A percentile compares a stretch with the other conserved stretches of the same genome.
Evolutionary conservation across 192 early-diverging fungal genomes (phyloP).

Genomic region (Piromyces finnis): DNA sequence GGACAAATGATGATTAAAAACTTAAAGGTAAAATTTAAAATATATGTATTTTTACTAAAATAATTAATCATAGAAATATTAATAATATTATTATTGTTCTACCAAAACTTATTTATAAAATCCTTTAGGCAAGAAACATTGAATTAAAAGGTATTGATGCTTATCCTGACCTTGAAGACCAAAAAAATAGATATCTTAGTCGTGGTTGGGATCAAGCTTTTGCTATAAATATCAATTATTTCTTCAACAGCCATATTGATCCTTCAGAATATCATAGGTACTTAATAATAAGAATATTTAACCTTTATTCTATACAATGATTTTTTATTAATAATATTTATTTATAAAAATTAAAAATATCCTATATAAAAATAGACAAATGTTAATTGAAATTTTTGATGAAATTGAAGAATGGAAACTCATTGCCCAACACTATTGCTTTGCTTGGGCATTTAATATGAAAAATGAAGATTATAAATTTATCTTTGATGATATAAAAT

Average conservation of each 20-base stretch:
- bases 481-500: background rate
- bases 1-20: conserved; percentile 84
- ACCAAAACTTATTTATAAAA: too few species aligned
- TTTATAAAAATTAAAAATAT: too few species aligned
- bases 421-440: background rate
- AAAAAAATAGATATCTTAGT: background rate
- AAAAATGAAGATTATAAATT: background rate
- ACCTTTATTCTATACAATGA: too few species aligned
- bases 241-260: background rate
- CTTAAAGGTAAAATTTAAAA: conserved; percentile 26
- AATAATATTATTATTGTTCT: too few species aligned
- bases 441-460: background rate
- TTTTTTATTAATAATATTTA: too few species aligned
- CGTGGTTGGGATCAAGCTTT: background rate
- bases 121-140: background rate
- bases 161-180: background rate
- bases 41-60: too few species aligned
- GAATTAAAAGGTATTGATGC: background rate
- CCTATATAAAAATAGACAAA: background rate
- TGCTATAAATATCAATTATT: background rate
- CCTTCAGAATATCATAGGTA: background rate
- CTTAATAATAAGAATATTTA: background rate
- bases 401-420: background rate
- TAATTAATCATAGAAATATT: too few species aligned
- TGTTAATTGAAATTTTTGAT: background rate